Evolutionary conservation across 2,329 filamentous ascomycete species (phyloP).

Genomic region (Cladophialophora chaetospira): DNA sequence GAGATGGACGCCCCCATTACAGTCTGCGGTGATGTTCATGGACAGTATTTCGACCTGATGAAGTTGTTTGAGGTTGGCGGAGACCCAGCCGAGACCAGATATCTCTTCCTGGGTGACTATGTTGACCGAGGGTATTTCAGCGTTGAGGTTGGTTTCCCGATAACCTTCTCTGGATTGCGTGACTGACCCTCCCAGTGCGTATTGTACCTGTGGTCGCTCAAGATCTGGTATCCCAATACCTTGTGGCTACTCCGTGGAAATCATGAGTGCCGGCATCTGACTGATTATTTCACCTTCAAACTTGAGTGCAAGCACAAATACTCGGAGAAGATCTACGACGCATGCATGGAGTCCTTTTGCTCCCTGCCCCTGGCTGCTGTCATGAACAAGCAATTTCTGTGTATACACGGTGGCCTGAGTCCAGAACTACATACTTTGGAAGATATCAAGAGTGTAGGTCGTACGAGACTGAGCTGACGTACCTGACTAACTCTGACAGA

Average conservation of each 20-base stretch:
- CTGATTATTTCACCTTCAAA: conserved; percentile 99
- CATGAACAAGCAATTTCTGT: conserved; percentile 99
- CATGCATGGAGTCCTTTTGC: conserved; percentile 98
- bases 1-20: conserved; percentile 99
- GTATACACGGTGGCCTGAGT: conserved; percentile 94
- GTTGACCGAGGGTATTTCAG: conserved; percentile 98
- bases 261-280: conserved; percentile 97
- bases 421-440: conserved; percentile 95
- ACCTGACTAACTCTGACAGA: conserved; percentile 54
- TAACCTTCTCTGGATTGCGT: neutral
- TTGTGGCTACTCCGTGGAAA: conserved; percentile 97
- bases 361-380: conserved; percentile 87
- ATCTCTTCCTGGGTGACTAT: conserved; percentile 96
- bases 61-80: conserved; percentile 98
- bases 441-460: conserved; percentile 79
- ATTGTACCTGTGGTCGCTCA: conserved; percentile 94
- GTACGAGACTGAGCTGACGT: neutral
- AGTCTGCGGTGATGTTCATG: conserved; percentile 96
- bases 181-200: conserved; percentile 66
- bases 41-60: conserved; percentile 99
- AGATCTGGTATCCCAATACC: conserved; percentile 98
- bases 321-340: conserved; percentile 92
- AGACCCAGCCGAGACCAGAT: conserved; percentile 92
- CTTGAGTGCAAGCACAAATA: conserved; percentile 99
- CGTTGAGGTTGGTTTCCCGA: conserved; percentile 69